Conservation (phyloP, 176 grass and related monocot species). For the Musa beccarii region DNA sequence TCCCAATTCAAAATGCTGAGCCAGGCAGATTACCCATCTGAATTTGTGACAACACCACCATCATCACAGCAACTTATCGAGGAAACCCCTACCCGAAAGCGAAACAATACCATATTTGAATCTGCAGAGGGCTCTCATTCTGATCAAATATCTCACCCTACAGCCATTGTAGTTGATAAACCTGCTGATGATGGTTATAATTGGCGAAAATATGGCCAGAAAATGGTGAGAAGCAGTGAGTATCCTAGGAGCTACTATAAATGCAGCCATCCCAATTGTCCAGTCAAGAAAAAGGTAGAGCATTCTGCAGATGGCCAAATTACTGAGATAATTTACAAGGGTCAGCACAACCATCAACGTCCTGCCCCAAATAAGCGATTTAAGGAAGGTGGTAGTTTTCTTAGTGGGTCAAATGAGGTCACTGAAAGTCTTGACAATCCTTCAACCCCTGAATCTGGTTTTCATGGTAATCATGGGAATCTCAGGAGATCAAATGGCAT, state of each 20-base stretch:
- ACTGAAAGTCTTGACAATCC: slow-evolving; percentile 9
- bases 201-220: slow-evolving; percentile 81
- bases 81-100: slow-evolving; percentile 26
- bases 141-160: slow-evolving; percentile 34
- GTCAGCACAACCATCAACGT: slow-evolving; percentile 45
- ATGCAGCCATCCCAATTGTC: slow-evolving; percentile 47
- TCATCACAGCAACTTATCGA: slow-evolving; percentile 24
- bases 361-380: slow-evolving; percentile 46
- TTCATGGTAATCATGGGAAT: neutral
- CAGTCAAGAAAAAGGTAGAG: slow-evolving; percentile 76
- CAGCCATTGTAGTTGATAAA: slow-evolving; percentile 37
- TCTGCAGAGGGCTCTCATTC: slow-evolving; percentile 33
- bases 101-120: slow-evolving; percentile 30
- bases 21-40: slow-evolving; percentile 34
- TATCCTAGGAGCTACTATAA: slow-evolving; percentile 70
- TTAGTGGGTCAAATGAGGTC: slow-evolving; percentile 15
- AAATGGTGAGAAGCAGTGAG: slow-evolving; percentile 61
- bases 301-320: slow-evolving; percentile 41
- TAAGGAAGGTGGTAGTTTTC: slow-evolving; percentile 36
- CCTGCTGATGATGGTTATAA: slow-evolving; percentile 63
- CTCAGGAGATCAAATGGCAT: neutral
- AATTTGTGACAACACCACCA: slow-evolving; percentile 14
- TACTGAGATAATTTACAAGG: slow-evolving; percentile 68
- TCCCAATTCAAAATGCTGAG: slow-evolving; percentile 45
- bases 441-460: slow-evolving; percentile 13